Evolutionary conservation across 1,284 basidiomycete species (phyloP).

Genomic region (Apiotrichum laibachii): DNA sequence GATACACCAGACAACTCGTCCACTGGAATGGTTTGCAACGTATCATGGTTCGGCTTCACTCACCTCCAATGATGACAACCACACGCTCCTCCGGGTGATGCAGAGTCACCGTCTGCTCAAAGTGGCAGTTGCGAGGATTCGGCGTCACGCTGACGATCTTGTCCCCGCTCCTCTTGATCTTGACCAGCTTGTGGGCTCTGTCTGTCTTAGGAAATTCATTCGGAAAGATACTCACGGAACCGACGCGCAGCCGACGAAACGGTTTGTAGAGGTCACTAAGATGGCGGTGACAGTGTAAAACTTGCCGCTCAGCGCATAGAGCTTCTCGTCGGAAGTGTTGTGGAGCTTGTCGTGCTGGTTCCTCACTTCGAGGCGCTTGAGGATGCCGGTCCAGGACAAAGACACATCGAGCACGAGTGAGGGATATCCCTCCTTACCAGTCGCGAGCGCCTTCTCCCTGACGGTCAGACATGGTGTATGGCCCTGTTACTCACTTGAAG

Average conservation of each 20-base stretch:
- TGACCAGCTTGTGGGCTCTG: background rate
- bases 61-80: slow-evolving; percentile 28
- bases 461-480: background rate
- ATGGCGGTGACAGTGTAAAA: slow-evolving; percentile 22
- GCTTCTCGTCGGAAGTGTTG: background rate
- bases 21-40: slow-evolving; percentile 20
- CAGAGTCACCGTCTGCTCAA: slow-evolving; percentile 14
- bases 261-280: slow-evolving; percentile 19
- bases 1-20: slow-evolving; percentile 40
- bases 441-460: background rate
- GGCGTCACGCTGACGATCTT: too few relatives aligned
- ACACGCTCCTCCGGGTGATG: slow-evolving; percentile 21
- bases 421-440: slow-evolving; percentile 16
- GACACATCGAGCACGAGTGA: slow-evolving; percentile 7
- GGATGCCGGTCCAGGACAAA: slow-evolving; percentile 5
- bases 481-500: slow-evolving; percentile 13
- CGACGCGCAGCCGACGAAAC: slow-evolving; percentile 18
- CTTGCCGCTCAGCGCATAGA: background rate
- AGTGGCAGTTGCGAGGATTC: too few relatives aligned
- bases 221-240: slow-evolving; percentile 13
- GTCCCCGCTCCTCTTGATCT: slow-evolving; percentile 10
- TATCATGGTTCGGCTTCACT: background rate
- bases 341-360: background rate
- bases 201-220: slow-evolving; percentile 15
- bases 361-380: slow-evolving; percentile 1